Base-by-base conservation (phyloP, 2,329 filamentous ascomycete species). In the Camillea tinctor region DNA sequence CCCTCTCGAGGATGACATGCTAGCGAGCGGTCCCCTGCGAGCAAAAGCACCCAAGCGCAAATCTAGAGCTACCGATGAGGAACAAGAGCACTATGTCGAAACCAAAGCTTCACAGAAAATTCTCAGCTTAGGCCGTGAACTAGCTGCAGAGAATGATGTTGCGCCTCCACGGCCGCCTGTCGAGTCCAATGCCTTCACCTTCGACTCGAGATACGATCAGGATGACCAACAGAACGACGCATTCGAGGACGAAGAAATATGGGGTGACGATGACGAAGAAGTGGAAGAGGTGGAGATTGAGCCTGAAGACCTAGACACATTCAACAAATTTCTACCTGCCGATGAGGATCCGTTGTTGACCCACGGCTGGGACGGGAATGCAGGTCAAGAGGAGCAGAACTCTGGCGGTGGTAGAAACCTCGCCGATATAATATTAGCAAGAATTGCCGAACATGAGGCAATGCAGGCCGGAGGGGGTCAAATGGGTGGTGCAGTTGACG, bases 381-480 rank as follows among this genome's bases (percentile, higher is more conserved):
- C 75, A 48, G 73, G 75, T 54, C 79, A 78, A 13, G 76, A 76
- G 17, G 72, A 72, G 58, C 72, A 77, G 26, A 77, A 81, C 40
- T 79, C 79, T 49, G 81, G 81, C 15, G 79, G 83, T 60, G 81
- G 84, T 15, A 92, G 90, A 64, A 97, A 98, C 74, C 81, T 99
- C 59, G 93, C 95, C 17, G 93, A 97, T 71, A 80, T 99, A 64
- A 99, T 99, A 65, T 79, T 99, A 60, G 88, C 94, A 72, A 97
- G 96, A 77, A 99, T 99, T 72, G 92, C 93, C 4, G 89, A 91
- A 60, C 91, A 96, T 70, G 95, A 99, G 79, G 90, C 91, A 3
- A 83, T 83, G 30, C 81, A 88, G 65, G 80, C 77, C 24, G 69
- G 67, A 62, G 69, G 63, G 56, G 76, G 79, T 60, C 84, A 83